Conservation (phyloP, 2,329 filamentous ascomycete genomes). For the Botrytis aclada region DNA sequence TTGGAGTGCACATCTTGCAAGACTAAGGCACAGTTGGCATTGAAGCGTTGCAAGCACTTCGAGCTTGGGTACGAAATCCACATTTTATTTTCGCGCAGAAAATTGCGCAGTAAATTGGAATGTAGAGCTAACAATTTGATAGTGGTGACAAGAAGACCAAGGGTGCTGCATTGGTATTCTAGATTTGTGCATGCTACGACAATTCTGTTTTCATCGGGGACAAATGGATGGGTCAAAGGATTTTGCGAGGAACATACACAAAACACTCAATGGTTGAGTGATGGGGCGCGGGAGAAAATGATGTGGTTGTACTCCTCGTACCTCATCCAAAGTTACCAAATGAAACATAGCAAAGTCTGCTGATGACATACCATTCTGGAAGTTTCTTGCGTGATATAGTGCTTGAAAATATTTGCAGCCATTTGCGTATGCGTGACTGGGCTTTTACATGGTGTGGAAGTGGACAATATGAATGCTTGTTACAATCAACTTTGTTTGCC, state of each 20-base stretch:
- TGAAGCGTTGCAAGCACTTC: slow-evolving; percentile 99
- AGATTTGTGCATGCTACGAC: slow-evolving; percentile 49
- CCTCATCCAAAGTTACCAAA: slow-evolving; percentile 33
- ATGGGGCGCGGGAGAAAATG: slow-evolving; percentile 27
- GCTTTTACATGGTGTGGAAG: slow-evolving; percentile 8
- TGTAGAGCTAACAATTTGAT: slow-evolving; percentile 28
- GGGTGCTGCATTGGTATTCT: slow-evolving; percentile 99
- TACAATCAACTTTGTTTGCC: neutral
- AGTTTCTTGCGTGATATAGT: slow-evolving; percentile 12
- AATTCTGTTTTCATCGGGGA: slow-evolving; percentile 29
- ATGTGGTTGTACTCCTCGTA: slow-evolving; percentile 31
- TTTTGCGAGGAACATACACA: slow-evolving; percentile 27
- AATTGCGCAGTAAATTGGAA: neutral
- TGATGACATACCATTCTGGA: slow-evolving; percentile 24
- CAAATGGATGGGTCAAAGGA: slow-evolving; percentile 29
- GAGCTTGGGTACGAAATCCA: slow-evolving; percentile 80
- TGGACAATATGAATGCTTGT: slow-evolving; percentile 9
- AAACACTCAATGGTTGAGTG: slow-evolving; percentile 31
- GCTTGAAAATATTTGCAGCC: slow-evolving; percentile 8
- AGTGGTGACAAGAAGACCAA: slow-evolving; percentile 99
- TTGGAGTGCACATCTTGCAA: slow-evolving; percentile 98
- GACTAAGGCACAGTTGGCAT: slow-evolving; percentile 93
- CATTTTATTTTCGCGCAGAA: neutral
- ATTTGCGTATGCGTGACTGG: slow-evolving; percentile 8
- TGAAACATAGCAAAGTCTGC: slow-evolving; percentile 37